Evolutionary conservation across 495 filamentous ascomycete species (phyloP).

Genomic region (Daldinia caldariorum): DNA sequence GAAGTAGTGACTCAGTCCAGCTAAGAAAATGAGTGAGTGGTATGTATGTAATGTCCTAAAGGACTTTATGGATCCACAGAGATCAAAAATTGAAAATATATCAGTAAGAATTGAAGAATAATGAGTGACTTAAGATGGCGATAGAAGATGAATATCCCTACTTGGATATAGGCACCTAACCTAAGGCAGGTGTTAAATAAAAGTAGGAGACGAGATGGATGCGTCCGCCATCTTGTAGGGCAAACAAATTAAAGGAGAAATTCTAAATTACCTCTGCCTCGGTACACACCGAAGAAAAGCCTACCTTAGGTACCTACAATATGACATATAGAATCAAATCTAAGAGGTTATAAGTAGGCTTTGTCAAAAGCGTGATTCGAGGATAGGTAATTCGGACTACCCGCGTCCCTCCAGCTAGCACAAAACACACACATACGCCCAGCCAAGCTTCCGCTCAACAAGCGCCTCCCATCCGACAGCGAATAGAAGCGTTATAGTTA

Average conservation of each 20-base stretch:
- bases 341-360: neutral
- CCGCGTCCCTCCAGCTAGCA: neutral
- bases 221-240: neutral
- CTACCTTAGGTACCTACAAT: neutral
- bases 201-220: neutral
- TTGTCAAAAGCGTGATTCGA: constrained; percentile 18
- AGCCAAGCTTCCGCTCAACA: neutral
- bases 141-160: neutral
- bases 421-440: neutral
- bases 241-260: neutral
- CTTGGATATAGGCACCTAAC: neutral
- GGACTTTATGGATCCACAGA: neutral
- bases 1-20: neutral
- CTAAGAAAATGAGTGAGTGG: constrained; percentile 24
- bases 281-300: neutral
- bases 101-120: constrained; percentile 8
- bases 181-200: neutral
- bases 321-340: neutral
- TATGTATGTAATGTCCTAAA: constrained; percentile 2
- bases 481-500: neutral
- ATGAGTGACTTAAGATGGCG: constrained; percentile 11
- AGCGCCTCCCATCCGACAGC: neutral
- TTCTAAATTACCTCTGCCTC: neutral
- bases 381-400: constrained; percentile 17
- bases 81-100: constrained; percentile 8